Evolutionary conservation across 2,329 filamentous ascomycete genomes (phyloP).

Genomic region (Fusarium pilosicola): DNA sequence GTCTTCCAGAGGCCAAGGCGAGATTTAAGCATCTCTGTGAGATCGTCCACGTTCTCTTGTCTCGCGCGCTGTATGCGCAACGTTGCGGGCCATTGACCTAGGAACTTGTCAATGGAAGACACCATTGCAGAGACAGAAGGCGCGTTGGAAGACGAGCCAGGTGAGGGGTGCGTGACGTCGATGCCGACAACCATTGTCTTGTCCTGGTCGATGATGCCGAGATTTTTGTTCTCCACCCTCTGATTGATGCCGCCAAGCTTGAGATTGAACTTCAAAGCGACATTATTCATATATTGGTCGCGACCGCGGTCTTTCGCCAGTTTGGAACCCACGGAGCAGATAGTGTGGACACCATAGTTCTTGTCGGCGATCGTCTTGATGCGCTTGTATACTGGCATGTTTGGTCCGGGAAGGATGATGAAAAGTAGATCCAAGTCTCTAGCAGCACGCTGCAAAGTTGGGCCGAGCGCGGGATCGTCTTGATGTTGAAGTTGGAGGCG

Average conservation of each 20-base stretch:
- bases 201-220: background rate
- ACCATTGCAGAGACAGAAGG: background rate
- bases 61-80: background rate
- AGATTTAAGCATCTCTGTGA: background rate
- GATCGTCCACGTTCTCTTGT: background rate
- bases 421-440: background rate
- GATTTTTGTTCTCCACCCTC: background rate
- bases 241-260: background rate
- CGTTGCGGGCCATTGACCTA: background rate
- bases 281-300: background rate
- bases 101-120: background rate
- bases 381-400: background rate
- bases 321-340: background rate
- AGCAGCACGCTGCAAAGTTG: background rate
- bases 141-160: background rate
- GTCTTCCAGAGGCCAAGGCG: background rate
- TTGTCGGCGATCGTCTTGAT: background rate
- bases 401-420: background rate
- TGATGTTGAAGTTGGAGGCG: background rate
- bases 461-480: background rate
- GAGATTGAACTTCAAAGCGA: background rate
- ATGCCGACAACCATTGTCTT: background rate
- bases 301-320: background rate
- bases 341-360: background rate
- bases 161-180: background rate